Evolutionary conservation across 192 early-diverging fungal species (phyloP).

Genomic region (Chytriomyces hyalinus): DNA sequence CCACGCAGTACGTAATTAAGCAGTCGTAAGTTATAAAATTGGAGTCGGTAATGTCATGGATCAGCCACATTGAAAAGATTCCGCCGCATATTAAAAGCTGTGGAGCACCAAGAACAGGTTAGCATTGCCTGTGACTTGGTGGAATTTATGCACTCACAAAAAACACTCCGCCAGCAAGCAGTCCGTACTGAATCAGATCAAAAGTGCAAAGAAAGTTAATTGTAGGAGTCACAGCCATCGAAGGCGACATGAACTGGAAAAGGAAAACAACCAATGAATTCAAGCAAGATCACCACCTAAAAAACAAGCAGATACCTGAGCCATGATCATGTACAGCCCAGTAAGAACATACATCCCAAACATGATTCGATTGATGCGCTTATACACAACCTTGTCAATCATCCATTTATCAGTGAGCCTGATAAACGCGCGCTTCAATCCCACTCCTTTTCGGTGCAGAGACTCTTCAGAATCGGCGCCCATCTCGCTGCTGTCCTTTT

Average conservation of each 20-base stretch:
- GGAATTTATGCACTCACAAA: neutral
- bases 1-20: neutral
- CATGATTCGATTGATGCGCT: neutral
- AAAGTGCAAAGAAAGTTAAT: neutral
- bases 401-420: slow-evolving; percentile 9
- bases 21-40: neutral
- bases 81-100: slow-evolving; percentile 9
- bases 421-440: neutral
- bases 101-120: too few relatives aligned
- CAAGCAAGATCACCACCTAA: neutral
- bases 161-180: neutral
- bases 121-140: too few relatives aligned
- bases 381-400: slow-evolving; percentile 5
- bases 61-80: slow-evolving; percentile 1
- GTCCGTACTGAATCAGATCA: slow-evolving; percentile 14
- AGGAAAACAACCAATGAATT: neutral
- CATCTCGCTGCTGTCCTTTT: neutral
- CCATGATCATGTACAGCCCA: neutral
- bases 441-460: neutral
- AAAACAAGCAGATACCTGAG: slow-evolving; percentile 5
- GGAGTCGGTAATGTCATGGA: slow-evolving; percentile 2
- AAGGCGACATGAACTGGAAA: neutral
- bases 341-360: neutral
- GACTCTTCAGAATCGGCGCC: neutral
- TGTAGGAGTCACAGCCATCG: neutral